Evolutionary conservation across 1,284 basidiomycete genomes (phyloP).

Genomic region (Waitea zeae): DNA sequence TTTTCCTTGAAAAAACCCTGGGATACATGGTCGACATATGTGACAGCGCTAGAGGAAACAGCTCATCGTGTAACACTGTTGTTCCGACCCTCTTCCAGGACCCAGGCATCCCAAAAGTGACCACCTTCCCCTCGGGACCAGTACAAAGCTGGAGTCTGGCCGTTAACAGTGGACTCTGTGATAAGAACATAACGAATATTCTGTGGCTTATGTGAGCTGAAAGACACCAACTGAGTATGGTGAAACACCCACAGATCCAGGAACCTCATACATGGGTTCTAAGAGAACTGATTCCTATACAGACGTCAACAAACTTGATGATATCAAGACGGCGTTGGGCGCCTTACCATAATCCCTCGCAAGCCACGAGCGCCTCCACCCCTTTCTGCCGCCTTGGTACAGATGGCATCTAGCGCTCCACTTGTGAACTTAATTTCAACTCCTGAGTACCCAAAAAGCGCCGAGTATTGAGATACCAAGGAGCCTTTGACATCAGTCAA

Average conservation of each 20-base stretch:
- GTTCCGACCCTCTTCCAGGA: constrained; percentile 29
- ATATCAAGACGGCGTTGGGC: background rate
- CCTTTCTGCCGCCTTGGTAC: constrained; percentile 56
- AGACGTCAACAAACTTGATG: constrained; percentile 1
- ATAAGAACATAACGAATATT: constrained; percentile 45
- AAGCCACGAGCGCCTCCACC: constrained; percentile 85
- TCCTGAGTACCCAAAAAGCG: constrained; percentile 65
- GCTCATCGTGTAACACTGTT: no score
- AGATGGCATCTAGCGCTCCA: constrained; percentile 60
- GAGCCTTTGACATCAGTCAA: constrained; percentile 86
- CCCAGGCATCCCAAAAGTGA: constrained; percentile 33
- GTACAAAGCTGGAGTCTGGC: constrained; percentile 32
- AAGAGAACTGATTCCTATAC: constrained; percentile 56
- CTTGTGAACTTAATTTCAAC: constrained; percentile 74
- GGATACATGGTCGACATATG: no score
- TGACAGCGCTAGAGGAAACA: no score
- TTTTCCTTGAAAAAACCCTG: no score
- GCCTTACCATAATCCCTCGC: constrained; percentile 68
- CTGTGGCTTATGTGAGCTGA: constrained; percentile 14
- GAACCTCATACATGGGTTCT: constrained; percentile 84
- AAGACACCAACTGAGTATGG: background rate
- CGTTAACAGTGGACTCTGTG: constrained; percentile 31
- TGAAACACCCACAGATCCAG: constrained; percentile 24
- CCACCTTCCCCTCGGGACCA: constrained; percentile 40
- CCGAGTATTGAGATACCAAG: constrained; percentile 77